A percentile compares a stretch with the other conserved stretches of the same genome.
Evolutionary conservation across 2,329 filamentous ascomycete genomes (phyloP).

Genomic region (Fusarium redolens): DNA sequence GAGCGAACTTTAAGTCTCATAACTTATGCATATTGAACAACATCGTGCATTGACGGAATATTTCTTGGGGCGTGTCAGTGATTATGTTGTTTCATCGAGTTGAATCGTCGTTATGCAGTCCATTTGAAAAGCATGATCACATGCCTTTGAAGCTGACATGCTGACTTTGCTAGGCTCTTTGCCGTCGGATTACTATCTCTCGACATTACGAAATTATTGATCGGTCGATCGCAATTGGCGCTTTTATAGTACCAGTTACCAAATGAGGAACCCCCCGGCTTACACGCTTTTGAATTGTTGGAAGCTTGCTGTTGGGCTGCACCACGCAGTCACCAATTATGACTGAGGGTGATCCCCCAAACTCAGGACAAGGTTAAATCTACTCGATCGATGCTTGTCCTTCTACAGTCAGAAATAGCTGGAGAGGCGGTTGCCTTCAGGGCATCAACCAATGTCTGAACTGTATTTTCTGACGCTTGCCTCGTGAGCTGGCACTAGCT

Average conservation of each 20-base stretch:
- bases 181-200: slow-evolving; percentile 5
- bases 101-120: slow-evolving; percentile 5
- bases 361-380: slow-evolving; percentile 7
- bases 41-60: neutral
- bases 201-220: slow-evolving; percentile 1
- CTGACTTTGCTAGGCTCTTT: slow-evolving; percentile 9
- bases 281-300: slow-evolving; percentile 17
- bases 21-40: slow-evolving; percentile 25
- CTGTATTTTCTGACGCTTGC: slow-evolving; percentile 22
- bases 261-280: slow-evolving; percentile 9
- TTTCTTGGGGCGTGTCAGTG: neutral
- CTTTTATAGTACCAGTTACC: neutral
- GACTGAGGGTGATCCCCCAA: slow-evolving; percentile 6
- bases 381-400: slow-evolving; percentile 4
- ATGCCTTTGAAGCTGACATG: slow-evolving; percentile 23
- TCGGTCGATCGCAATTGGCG: slow-evolving; percentile 9
- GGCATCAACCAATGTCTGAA: slow-evolving; percentile 17
- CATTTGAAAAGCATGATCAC: slow-evolving; percentile 5
- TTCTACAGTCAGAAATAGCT: slow-evolving; percentile 4
- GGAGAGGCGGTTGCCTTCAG: neutral
- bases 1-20: slow-evolving; percentile 16
- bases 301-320: slow-evolving; percentile 8
- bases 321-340: neutral
- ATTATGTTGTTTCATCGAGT: slow-evolving; percentile 21
- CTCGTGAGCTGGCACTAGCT: slow-evolving; percentile 35